A percentile compares a stretch with the other conserved stretches of the same genome.
phyloP scores from a whole-genome alignment of 2,329 filamentous ascomycete genomes.

The Hymenoscyphus scutula region DNA sequence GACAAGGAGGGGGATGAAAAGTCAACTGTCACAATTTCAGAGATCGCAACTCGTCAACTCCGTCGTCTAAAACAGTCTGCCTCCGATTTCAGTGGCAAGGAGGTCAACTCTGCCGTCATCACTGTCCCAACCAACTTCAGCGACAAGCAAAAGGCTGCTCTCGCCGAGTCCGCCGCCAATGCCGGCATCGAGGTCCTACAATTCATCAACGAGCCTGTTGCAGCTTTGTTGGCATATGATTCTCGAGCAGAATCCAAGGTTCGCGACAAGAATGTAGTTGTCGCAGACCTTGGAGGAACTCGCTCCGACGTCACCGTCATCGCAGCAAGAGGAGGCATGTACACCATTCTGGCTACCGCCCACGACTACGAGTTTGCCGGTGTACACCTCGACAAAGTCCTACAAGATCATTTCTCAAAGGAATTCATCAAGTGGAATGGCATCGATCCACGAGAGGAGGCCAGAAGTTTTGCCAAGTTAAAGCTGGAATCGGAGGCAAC shows the following conservation, averaged over 20 bases:
- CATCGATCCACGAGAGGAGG: slow-evolving; percentile 78
- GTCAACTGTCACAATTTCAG: slow-evolving; percentile 72
- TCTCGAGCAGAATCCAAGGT: slow-evolving; percentile 72
- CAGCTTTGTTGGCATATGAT: slow-evolving; percentile 87
- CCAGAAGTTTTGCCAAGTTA: slow-evolving; percentile 83
- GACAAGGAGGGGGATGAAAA: slow-evolving; percentile 66
- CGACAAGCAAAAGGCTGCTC: slow-evolving; percentile 79
- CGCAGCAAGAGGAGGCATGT: slow-evolving; percentile 90
- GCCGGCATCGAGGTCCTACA: slow-evolving; percentile 88
- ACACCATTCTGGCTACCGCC: slow-evolving; percentile 87
- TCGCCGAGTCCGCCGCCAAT: slow-evolving; percentile 73
- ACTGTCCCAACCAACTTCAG: slow-evolving; percentile 91
- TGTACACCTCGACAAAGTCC: slow-evolving; percentile 78
- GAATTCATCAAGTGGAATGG: slow-evolving; percentile 96
- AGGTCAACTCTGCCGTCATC: slow-evolving; percentile 91
- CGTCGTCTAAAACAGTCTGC: slow-evolving; percentile 78
- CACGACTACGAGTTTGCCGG: slow-evolving; percentile 96
- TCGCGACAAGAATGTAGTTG: slow-evolving; percentile 84
- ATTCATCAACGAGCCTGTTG: slow-evolving; percentile 86
- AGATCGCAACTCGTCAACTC: slow-evolving; percentile 82
- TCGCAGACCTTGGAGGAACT: slow-evolving; percentile 89
- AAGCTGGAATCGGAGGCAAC: slow-evolving; percentile 86
- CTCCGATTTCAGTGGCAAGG: slow-evolving; percentile 87
- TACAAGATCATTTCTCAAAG: slow-evolving; percentile 97
- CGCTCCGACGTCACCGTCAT: slow-evolving; percentile 89